A percentile compares a stretch with the other conserved stretches of the same genome.
phyloP scores from a whole-genome alignment of 352 stramenopile species.

The Globisporangium yorkense region DNA sequence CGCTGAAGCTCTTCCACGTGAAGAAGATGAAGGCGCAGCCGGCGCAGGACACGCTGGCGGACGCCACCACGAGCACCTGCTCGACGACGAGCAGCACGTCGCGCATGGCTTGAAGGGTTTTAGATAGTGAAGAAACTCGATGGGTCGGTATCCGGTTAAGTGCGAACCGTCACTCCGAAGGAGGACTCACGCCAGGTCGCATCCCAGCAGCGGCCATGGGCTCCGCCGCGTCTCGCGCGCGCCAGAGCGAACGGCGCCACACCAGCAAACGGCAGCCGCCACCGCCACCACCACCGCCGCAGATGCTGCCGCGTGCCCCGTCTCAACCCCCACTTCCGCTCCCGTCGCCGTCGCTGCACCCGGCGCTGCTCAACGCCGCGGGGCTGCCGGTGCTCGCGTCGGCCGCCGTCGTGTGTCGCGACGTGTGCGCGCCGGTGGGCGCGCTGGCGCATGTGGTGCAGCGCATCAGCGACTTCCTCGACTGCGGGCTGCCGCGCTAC shows the following conservation, averaged over 20 bases:
- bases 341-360: neutral
- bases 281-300: neutral
- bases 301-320: too few species aligned
- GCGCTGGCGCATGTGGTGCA: conserved; percentile 10
- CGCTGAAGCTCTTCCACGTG: conserved; percentile 60
- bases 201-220: neutral
- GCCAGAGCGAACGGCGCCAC: neutral
- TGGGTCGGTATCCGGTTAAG: neutral
- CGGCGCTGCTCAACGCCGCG: conserved; percentile 2
- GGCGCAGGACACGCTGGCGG: conserved; percentile 52
- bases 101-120: neutral
- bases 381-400: conserved; percentile 10
- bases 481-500: conserved; percentile 11
- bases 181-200: neutral
- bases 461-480: conserved; percentile 12
- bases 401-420: conserved; percentile 7
- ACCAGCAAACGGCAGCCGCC: neutral
- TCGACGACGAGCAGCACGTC: conserved; percentile 26
- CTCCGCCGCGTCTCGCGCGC: conserved; percentile 1
- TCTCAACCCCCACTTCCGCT: too few species aligned
- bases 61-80: conserved; percentile 43
- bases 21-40: conserved; percentile 65
- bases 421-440: conserved; percentile 4
- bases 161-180: neutral
- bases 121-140: neutral